These are phyloP conservation scores for Juncus effusus DNA, from an alignment of 176 grass and related monocot species.

Conservation along the genomic window DNA sequence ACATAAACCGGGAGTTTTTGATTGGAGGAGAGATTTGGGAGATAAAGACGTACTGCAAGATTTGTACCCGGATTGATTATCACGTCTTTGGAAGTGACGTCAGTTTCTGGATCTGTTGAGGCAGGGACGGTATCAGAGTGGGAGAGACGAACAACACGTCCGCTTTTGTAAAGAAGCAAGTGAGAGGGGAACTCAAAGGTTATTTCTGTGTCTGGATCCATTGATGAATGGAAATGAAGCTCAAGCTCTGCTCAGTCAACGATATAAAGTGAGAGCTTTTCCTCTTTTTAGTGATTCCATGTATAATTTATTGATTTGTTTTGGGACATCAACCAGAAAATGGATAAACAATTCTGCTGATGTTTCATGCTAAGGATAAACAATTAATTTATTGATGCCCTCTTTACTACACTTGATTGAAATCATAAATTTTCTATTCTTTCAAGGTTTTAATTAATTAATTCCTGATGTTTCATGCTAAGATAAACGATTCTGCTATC, in stretches of 20 bases:
- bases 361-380: too few species aligned
- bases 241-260: too few species aligned
- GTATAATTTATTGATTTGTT: too few species aligned
- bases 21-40: constrained; percentile 13
- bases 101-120: constrained; percentile 13
- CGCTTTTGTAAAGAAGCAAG: constrained; percentile 33
- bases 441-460: neutral
- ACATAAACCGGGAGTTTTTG: constrained; percentile 23
- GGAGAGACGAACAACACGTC: constrained; percentile 27
- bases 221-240: constrained; percentile 12
- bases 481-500: too few species aligned
- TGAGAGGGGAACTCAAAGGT: constrained; percentile 21
- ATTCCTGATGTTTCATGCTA: neutral
- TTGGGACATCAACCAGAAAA: too few species aligned
- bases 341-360: too few species aligned
- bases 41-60: constrained; percentile 29
- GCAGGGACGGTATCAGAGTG: constrained; percentile 18
- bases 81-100: constrained; percentile 34
- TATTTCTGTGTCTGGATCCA: constrained; percentile 36
- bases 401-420: neutral
- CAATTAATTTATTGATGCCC: neutral
- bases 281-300: too few species aligned
- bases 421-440: neutral
- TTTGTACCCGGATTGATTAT: constrained; percentile 17
- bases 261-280: too few species aligned